Evolutionary conservation across 1,284 basidiomycete species (phyloP), one percentile per base, ranked within the genome.

Genomic region (Puccinia triticina): DNA sequence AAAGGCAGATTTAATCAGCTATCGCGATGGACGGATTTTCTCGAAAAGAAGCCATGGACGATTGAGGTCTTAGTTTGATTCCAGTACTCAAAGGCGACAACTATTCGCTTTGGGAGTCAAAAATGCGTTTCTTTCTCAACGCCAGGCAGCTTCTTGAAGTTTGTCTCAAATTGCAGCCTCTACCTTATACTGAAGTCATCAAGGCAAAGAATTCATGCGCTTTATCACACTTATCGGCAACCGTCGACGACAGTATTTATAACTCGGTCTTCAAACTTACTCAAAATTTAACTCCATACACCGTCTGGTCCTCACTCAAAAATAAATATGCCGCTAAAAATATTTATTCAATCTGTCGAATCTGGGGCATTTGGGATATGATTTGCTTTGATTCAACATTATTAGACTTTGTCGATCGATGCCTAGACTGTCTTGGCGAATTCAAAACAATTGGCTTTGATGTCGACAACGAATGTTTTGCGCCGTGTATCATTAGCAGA

Each of bases 21-120:
- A 8, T 10, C 14, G 18, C 23, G 53, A 55, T 55, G 53, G 53
- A 55, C 4, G 23, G 11, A 3, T 64, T 64, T 21, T 64, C 61
- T 64, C 34, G 34, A 14, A 64, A 64, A 37, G 61, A 64, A 23
- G 61, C 61, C 14, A 64, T 64, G 26, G 61, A 64, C 34, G 26
- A 64, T 32, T 32, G 32, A 64, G 61, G 61, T 3, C 5, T 64
- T 11, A 29, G 7, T 5, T 64, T 21, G 8, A 29, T 67, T 67
- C 64, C 64, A 1, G 21, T 5, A 37, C 23, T 67, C 2, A 37
- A 67, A 7, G 34, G 34, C 40, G 34, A 67, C 18, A 67, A 67
- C 23, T 67, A 67, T 67, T 18, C 64, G 21, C 37, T 67, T 18
- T 67, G 64, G 64, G 16, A 67, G 40, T 67, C 64, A 8, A 67